These are phyloP conservation scores for Gautieria morchelliformis DNA, from an alignment of 768 basidiomycete genomes.

Conservation along the genomic window DNA sequence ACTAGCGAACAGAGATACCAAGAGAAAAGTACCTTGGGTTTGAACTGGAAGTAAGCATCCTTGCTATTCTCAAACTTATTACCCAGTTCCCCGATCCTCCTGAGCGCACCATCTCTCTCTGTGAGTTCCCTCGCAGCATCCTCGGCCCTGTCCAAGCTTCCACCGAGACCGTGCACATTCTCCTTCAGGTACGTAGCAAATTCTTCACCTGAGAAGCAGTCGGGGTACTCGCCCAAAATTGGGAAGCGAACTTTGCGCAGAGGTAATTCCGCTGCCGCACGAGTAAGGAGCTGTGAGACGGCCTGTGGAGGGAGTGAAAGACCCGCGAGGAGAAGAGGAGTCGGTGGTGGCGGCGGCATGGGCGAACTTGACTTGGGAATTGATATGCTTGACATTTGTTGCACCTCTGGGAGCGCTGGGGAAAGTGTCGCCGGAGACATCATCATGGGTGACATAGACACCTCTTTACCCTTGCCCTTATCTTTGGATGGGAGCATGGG, in stretches of 20 bases:
- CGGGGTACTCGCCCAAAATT: conserved; percentile 73
- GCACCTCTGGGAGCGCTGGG: conserved; percentile 23
- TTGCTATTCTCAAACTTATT: conserved; percentile 72
- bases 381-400: conserved; percentile 35
- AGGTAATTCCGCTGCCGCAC: conserved; percentile 64
- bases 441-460: conserved; percentile 15
- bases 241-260: conserved; percentile 67
- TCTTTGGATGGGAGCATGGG: conserved; percentile 45
- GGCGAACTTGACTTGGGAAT: conserved; percentile 22
- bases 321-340: conserved; percentile 67
- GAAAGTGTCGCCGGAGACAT: conserved; percentile 32
- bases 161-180: conserved; percentile 69
- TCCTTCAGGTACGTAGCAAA: conserved; percentile 77
- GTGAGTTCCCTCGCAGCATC: conserved; percentile 58
- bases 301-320: conserved; percentile 54
- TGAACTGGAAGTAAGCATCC: conserved; percentile 78
- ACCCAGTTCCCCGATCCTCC: conserved; percentile 60
- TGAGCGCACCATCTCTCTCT: conserved; percentile 49
- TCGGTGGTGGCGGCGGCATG: conserved; percentile 31
- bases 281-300: conserved; percentile 58
- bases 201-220: conserved; percentile 84
- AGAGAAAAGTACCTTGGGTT: conserved; percentile 49
- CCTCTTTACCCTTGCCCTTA: conserved; percentile 72
- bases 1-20: not conserved
- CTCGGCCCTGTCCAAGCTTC: conserved; percentile 69